Evolutionary conservation across 2,329 filamentous ascomycete genomes (phyloP), one percentile per base, ranked within the genome.

Genomic region (Pseudogymnoascus sp.): DNA sequence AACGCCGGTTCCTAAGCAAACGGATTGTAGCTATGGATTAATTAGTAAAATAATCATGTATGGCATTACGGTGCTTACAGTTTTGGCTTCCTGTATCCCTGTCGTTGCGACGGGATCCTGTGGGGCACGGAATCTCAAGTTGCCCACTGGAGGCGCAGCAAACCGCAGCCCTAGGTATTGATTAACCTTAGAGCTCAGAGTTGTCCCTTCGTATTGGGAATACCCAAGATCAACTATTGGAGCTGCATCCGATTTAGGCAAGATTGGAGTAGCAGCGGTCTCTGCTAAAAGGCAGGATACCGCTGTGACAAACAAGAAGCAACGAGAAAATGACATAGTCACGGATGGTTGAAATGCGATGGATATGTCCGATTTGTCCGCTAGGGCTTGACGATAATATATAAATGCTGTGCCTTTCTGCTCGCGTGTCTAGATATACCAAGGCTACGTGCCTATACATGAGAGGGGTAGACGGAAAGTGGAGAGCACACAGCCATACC

Each of bases 111-210:
- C 18, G 4, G 65, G 65, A 16, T 60, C 28, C 1, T 80, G 75
- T 0, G 89, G 88, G n/a, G 83, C 82, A 47, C 78, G 76, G 69
- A 91, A 92, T 18, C 89, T 80, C 62, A 89, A 70, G 4, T 80
- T 65, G 1, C 85, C 86, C 5, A 87, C 62, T 0, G 88, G 88
- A 4, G 88, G 78, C 3, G 86, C 83, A 1, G 88, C 89, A 74
- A 83, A 93, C 16, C 87, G 82, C 66, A 92, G 82, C 1, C 88
- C 89, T 6, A 90, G 78, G 85, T 87, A 92, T 72, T 87, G 80
- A 2, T 81, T 83, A 59, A 90, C 75, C 2, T 84, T 85, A 63
- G 81, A 80, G 0, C 72, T 65, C 1, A 81, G 74, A 0, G 75
- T 68, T 12, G 75, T 73, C 7, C 89, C 89, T 60, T 77, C 73